phyloP scores from a whole-genome alignment of 1,284 basidiomycete genomes.

The Hymenochaete sp. region DNA sequence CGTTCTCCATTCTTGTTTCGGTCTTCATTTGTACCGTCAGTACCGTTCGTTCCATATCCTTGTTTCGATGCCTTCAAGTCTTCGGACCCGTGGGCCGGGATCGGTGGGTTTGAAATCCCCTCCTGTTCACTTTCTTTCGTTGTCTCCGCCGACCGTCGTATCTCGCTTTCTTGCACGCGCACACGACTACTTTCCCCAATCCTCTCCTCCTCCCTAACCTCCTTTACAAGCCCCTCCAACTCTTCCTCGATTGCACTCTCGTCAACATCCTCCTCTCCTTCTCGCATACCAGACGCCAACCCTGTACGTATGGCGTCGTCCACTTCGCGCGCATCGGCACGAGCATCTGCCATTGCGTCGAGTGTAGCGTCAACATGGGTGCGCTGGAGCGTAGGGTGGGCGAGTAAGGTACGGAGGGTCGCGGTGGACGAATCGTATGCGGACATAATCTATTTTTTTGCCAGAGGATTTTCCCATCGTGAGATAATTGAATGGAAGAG shows the following conservation, averaged over 20 bases:
- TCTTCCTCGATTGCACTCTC: constrained; percentile 59
- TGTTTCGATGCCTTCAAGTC: no score
- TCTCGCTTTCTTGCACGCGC: no score
- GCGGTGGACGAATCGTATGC: constrained; percentile 75
- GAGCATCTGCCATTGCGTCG: constrained; percentile 76
- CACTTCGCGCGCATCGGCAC: constrained; percentile 74
- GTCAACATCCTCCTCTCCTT: constrained; percentile 41
- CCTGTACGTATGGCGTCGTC: constrained; percentile 71
- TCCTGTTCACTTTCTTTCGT: no score
- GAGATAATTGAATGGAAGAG: background rate
- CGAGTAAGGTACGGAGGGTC: constrained; percentile 68
- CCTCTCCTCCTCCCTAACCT: no score
- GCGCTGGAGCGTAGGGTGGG: constrained; percentile 70
- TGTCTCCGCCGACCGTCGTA: no score
- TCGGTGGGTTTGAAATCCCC: no score
- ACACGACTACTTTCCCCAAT: no score
- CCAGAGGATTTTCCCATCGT: background rate
- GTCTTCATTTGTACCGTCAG: no score
- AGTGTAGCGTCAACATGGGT: constrained; percentile 79
- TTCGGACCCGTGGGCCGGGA: no score
- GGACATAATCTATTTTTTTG: constrained; percentile 61
- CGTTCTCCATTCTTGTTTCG: no score
- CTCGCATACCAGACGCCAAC: constrained; percentile 49
- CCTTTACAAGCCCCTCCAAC: constrained; percentile 35
- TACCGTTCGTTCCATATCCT: no score